phyloP scores from a whole-genome alignment of 1,284 basidiomycete species.

The Apiotrichum laibachii region DNA sequence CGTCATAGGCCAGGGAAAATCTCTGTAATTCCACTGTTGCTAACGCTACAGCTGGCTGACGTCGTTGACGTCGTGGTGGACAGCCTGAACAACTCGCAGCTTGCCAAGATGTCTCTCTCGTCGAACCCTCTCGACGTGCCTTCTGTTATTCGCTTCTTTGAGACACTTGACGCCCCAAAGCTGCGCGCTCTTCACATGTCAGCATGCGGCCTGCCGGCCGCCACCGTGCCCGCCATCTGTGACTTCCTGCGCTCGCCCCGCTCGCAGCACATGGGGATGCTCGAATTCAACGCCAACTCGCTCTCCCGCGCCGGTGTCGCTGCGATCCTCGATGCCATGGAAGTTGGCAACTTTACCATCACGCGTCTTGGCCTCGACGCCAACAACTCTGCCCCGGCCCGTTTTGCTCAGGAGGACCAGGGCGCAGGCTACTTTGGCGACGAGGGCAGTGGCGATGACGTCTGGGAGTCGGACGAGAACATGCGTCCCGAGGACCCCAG shows the following conservation, averaged over 20 bases:
- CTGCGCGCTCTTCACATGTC: constrained; percentile 39
- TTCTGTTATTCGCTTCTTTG: constrained; percentile 28
- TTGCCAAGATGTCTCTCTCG: constrained; percentile 34
- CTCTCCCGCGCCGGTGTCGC: constrained; percentile 33
- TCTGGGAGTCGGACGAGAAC: constrained; percentile 14
- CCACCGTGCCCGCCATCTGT: constrained; percentile 19
- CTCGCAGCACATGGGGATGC: constrained; percentile 27
- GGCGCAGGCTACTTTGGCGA: constrained; percentile 5
- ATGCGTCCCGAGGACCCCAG: constrained; percentile 10
- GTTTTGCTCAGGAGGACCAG: not conserved
- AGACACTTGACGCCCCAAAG: constrained; percentile 24
- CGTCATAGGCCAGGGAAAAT: too few relatives aligned
- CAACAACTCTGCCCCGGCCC: constrained; percentile 10
- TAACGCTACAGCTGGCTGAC: constrained; percentile 3
- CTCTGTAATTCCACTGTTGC: too few relatives aligned
- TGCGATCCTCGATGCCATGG: constrained; percentile 37
- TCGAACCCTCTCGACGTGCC: constrained; percentile 32
- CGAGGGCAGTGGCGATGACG: constrained; percentile 5
- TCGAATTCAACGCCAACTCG: constrained; percentile 43
- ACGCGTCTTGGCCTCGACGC: constrained; percentile 35
- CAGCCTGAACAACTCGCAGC: constrained; percentile 30
- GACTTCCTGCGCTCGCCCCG: constrained; percentile 27
- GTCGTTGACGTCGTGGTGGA: constrained; percentile 16
- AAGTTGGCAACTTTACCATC: constrained; percentile 33
- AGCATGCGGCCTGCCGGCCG: constrained; percentile 27